A percentile compares a stretch with the other conserved stretches of the same genome.
phyloP scores from a whole-genome alignment of 495 filamentous ascomycete species.

The Daldinia vernicosa region DNA sequence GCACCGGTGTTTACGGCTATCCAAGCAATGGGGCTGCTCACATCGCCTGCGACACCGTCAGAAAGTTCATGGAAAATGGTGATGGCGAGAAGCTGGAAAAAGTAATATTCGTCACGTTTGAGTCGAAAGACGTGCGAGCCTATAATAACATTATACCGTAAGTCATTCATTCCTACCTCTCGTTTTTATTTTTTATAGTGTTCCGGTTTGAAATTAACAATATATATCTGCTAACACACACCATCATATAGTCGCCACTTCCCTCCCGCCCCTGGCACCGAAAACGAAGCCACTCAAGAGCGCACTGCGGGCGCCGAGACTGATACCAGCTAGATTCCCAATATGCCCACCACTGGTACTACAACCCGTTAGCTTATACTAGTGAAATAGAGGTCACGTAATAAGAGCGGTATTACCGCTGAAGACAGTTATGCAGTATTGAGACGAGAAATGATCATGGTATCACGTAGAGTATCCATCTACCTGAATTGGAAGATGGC shows the following conservation, averaged over 20 bases:
- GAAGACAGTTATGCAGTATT: too few species aligned
- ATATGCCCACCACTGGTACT: conserved; percentile 49
- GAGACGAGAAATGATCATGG: background rate
- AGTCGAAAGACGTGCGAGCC: conserved; percentile 75
- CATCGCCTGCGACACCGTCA: conserved; percentile 73
- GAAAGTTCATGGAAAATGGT: conserved; percentile 70
- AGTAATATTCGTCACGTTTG: conserved; percentile 84
- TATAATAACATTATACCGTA: conserved; percentile 79
- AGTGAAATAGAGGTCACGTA: conserved; percentile 49
- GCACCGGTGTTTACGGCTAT: conserved; percentile 91
- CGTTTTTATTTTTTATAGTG: background rate
- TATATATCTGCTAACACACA: conserved; percentile 6
- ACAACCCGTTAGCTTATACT: conserved; percentile 42
- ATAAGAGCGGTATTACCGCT: background rate
- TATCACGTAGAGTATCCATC: background rate
- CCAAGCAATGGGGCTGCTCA: conserved; percentile 75
- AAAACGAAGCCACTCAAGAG: conserved; percentile 32
- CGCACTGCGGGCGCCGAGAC: conserved; percentile 45
- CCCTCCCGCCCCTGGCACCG: conserved; percentile 42
- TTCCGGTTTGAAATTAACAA: background rate
- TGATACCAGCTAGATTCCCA: conserved; percentile 47
- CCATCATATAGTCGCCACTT: conserved; percentile 46
- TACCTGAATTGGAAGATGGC: background rate
- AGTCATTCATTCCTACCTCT: conserved; percentile 43
- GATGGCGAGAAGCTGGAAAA: conserved; percentile 68